Conservation (phyloP, 208 protist species). For the Leptomonas seymouri region DNA sequence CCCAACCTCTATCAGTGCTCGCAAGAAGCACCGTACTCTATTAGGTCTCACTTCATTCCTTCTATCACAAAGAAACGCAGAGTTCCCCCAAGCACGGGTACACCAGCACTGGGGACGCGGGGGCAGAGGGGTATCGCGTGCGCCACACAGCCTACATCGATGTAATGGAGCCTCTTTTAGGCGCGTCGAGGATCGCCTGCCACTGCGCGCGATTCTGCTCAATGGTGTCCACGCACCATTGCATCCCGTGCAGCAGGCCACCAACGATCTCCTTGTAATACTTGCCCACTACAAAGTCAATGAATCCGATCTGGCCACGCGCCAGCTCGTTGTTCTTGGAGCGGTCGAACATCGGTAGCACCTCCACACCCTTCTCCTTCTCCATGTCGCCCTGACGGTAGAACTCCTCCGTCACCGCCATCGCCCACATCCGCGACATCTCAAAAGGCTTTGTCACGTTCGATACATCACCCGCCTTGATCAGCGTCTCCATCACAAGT, state of each 20-base stretch:
- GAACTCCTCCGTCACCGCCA: constrained; percentile 90
- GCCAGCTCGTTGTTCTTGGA: constrained; percentile 86
- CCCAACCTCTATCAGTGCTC: too few species aligned
- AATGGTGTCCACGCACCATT: constrained; percentile 81
- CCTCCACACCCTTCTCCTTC: constrained; percentile 84
- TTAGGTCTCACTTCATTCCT: too few species aligned
- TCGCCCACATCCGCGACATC: constrained; percentile 79
- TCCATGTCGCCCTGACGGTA: constrained; percentile 90
- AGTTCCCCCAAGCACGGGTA: too few species aligned
- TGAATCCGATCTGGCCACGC: constrained; percentile 86
- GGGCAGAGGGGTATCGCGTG: too few species aligned
- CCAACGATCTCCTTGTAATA: constrained; percentile 78
- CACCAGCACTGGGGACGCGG: too few species aligned
- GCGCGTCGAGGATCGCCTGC: constrained; percentile 61
- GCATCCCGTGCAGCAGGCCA: constrained; percentile 66
- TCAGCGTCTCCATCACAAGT: constrained; percentile 79
- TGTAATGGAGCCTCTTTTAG: not conserved
- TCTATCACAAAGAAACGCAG: too few species aligned
- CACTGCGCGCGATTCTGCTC: constrained; percentile 62
- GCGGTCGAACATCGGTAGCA: constrained; percentile 87
- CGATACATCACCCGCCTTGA: constrained; percentile 86
- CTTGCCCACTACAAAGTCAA: constrained; percentile 83
- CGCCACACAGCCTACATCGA: not conserved
- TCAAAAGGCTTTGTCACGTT: constrained; percentile 91
- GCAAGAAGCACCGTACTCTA: too few species aligned